Evolutionary conservation across 2,329 filamentous ascomycete species (phyloP).

Genomic region (Fusarium citri): DNA sequence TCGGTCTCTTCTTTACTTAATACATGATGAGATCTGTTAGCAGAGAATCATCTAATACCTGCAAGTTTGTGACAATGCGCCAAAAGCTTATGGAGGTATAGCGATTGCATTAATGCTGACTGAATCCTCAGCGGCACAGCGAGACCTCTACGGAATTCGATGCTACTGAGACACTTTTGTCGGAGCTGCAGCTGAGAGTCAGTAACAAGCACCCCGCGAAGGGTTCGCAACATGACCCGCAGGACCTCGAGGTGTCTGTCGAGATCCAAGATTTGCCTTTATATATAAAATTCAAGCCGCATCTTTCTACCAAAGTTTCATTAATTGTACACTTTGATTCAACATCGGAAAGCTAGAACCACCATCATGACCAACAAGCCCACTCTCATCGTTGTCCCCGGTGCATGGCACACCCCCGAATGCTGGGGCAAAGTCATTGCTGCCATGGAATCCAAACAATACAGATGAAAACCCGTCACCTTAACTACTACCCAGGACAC

Average conservation of each 20-base stretch:
- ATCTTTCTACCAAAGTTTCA: fast-evolving
- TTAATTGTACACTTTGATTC: fast-evolving
- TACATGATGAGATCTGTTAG: fast-evolving
- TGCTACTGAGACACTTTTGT: neutral
- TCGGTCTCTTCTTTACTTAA: fast-evolving
- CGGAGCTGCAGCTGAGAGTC: neutral
- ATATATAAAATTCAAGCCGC: neutral
- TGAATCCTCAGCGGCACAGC: neutral
- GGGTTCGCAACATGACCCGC: neutral
- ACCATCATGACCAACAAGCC: conserved; percentile 43
- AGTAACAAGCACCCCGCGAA: neutral
- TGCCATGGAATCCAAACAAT: conserved; percentile 48
- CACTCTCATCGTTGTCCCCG: conserved; percentile 59
- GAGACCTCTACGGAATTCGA: too few relatives aligned
- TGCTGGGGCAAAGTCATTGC: conserved; percentile 53
- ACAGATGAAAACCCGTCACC: conserved; percentile 51
- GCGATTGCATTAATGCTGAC: neutral
- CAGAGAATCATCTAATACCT: fast-evolving
- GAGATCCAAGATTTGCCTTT: neutral
- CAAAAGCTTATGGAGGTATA: neutral
- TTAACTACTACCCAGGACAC: conserved; percentile 53
- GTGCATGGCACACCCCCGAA: conserved; percentile 59
- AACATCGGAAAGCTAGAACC: neutral
- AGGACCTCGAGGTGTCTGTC: neutral
- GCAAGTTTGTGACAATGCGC: neutral